Evolutionary conservation across 75 land plant species (phyloP).

Genomic region (Pinus tabuliformis): DNA sequence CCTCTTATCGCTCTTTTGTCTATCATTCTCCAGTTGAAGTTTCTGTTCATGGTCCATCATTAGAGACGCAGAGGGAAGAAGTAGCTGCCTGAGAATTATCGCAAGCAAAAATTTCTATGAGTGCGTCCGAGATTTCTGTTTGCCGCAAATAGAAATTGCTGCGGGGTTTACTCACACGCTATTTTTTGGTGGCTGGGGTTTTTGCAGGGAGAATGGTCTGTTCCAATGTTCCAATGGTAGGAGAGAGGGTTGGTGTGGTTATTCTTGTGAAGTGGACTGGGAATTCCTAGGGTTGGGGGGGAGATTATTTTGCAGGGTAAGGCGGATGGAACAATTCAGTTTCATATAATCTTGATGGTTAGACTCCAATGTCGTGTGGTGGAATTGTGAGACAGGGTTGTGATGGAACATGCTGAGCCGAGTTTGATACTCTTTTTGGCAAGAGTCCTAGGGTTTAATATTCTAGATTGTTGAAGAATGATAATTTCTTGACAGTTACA

Average conservation of each 20-base stretch:
- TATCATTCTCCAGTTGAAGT: not conserved
- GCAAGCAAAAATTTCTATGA: not conserved
- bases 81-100: not conserved
- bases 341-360: no score
- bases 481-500: no score
- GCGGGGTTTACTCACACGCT: not conserved
- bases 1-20: not conserved
- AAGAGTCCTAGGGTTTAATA: no score
- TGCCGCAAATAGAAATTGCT: not conserved
- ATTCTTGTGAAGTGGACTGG: not conserved
- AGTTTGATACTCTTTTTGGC: no score
- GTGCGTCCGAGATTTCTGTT: not conserved
- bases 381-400: not conserved
- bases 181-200: not conserved
- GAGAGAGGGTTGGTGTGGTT: not conserved
- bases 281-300: slow-evolving; percentile 8
- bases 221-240: not conserved
- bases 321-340: not conserved
- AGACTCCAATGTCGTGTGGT: not conserved
- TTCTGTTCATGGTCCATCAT: not conserved
- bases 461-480: no score
- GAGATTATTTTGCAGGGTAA: not conserved
- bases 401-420: not conserved
- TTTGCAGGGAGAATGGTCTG: not conserved
- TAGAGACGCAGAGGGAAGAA: no score